Evolutionary conservation across 306 rosid species (phyloP), one percentile per base, ranked within the genome.

Genomic region (Vicia faba): DNA sequence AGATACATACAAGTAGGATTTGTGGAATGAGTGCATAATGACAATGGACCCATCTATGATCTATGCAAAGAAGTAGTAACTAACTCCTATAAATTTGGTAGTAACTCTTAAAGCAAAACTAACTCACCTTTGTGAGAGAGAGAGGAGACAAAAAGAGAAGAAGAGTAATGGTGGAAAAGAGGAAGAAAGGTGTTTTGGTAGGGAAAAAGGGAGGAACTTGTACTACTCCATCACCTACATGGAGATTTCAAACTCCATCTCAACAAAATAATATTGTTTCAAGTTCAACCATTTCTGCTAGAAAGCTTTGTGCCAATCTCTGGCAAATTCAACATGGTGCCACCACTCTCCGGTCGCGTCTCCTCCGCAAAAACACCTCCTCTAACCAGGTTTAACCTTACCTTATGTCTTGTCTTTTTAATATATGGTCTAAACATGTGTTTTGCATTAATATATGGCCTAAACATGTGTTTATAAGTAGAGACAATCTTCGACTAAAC

Each of bases 201-300:
- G 84, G 86, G 72, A 80, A 75, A 84, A 82, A 77, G 58, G 88
- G 81, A 39, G 85, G 80, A 11, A 70, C 78, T 43, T 81, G 51
- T 73, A 85, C 92, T 46, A 90, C 96, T 57, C 95, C 96, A 61
- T 83, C 92, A 46, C 96, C 88, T 7, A 70, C 84, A 67, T 90
- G 96, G 96, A 84, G 88, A 80, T 89, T 90, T 43, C 82, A 82
- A 40, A 75, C 78, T 41, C 61, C 72, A 16, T 65, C 77, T 78
- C 70, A n/a, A 12, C 70, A 71, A 4, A 19, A 56, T 49, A 39
- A 31, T 48, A 68, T 35, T 15, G 38, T 33, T 71, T 49, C 26
- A 51, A 28, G 73, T 14, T 58, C 84, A 35, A 38, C 77, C 4
- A 45, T 86, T 68, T 91, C 97, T 54, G 90, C 95, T 0, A 84